Percentiles rank a stretch among this genome's conserved stretches.
These are phyloP conservation scores for Lentinula novae-zelandiae DNA, from an alignment of 1,284 basidiomycete genomes.

Conservation along the genomic window DNA sequence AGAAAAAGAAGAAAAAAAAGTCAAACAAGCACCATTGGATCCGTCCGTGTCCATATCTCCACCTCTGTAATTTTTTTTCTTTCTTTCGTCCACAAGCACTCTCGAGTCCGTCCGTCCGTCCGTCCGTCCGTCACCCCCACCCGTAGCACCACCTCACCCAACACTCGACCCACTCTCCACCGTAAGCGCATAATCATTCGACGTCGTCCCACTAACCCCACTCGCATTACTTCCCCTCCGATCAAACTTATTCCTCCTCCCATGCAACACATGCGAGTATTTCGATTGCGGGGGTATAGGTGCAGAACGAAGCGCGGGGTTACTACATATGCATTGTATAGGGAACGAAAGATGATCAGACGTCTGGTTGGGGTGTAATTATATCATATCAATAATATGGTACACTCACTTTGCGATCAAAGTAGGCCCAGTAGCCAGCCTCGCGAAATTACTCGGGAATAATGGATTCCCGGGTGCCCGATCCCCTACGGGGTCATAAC, in stretches of 20 bases:
- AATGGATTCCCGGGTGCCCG: constrained; percentile 59
- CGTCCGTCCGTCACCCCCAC: too few species aligned
- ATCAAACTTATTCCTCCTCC: background rate
- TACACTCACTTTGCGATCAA: constrained; percentile 47
- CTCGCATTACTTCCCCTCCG: constrained; percentile 4
- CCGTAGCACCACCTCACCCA: background rate
- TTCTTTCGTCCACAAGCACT: too few species aligned
- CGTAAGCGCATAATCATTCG: constrained; percentile 9
- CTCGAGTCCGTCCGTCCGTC: too few species aligned
- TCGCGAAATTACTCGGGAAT: constrained; percentile 65
- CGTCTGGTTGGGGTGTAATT: background rate
- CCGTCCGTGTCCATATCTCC: too few species aligned
- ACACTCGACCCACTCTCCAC: constrained; percentile 1
- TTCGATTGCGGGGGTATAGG: constrained; percentile 21
- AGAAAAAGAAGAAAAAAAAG: too few species aligned
- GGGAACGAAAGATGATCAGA: background rate
- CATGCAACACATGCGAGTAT: constrained; percentile 9
- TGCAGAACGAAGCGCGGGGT: constrained; percentile 23
- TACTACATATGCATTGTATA: constrained; percentile 9
- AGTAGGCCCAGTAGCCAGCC: constrained; percentile 53
- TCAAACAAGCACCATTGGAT: too few species aligned
- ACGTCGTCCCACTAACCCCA: constrained; percentile 1
- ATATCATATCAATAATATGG: background rate
- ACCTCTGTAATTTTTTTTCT: too few species aligned
- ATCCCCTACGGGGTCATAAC: constrained; percentile 40